Conservation (phyloP, 2,329 filamentous ascomycete species). For the Dothideomycetes sp. region DNA sequence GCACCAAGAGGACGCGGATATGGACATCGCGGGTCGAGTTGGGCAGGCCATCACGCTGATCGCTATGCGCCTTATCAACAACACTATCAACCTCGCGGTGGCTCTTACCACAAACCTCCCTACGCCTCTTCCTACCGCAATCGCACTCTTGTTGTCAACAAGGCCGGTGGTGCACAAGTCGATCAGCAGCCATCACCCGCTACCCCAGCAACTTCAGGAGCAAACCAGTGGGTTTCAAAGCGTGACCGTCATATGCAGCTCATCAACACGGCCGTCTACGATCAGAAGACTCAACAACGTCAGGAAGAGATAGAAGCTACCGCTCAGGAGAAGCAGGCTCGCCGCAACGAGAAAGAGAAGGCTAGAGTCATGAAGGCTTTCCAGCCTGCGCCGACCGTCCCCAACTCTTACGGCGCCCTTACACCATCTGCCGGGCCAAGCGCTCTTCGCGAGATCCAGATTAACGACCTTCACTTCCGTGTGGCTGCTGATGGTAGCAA, state of each 20-base stretch:
- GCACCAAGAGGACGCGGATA: neutral
- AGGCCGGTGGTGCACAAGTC: neutral
- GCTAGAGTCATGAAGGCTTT: slow-evolving; percentile 45
- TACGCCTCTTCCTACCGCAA: slow-evolving; percentile 14
- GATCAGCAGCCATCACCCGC: slow-evolving; percentile 7
- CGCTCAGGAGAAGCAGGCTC: slow-evolving; percentile 46
- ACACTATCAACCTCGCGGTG: slow-evolving; percentile 3
- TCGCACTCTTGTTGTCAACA: slow-evolving; percentile 15
- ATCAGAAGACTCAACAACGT: slow-evolving; percentile 61
- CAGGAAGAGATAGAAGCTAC: slow-evolving; percentile 65
- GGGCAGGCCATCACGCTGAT: slow-evolving; percentile 5
- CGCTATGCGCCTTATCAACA: slow-evolving; percentile 16
- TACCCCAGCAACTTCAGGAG: slow-evolving; percentile 3
- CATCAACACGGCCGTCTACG: slow-evolving; percentile 71
- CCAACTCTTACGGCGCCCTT: slow-evolving; percentile 11
- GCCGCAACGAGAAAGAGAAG: slow-evolving; percentile 50
- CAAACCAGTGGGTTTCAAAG: slow-evolving; percentile 13
- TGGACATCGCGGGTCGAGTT: slow-evolving; percentile 3
- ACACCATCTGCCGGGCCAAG: slow-evolving; percentile 12
- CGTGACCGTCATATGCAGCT: slow-evolving; percentile 44
- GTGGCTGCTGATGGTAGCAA: slow-evolving; percentile 74
- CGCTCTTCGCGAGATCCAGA: slow-evolving; percentile 48
- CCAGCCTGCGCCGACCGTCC: slow-evolving; percentile 13
- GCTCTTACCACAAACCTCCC: slow-evolving; percentile 6
- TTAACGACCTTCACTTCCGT: slow-evolving; percentile 65